phyloP scores from a whole-genome alignment of 768 basidiomycete genomes.

The Xerocomus spinulosus region DNA sequence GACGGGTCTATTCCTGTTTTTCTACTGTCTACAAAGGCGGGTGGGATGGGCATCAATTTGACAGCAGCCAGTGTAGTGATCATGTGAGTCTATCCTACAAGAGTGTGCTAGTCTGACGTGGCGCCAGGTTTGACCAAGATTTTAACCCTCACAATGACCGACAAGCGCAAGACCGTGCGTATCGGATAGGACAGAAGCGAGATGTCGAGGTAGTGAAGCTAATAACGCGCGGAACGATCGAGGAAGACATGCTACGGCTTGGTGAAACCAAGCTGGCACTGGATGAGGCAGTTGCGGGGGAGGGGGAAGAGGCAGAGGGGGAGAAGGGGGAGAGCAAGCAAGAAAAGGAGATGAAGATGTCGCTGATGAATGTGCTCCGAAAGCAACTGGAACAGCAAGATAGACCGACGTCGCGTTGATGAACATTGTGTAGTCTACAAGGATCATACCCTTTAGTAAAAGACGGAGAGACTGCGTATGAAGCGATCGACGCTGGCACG shows the following conservation, averaged over 20 bases:
- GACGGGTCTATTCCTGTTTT: conserved; percentile 85
- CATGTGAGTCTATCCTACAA: conserved; percentile 47
- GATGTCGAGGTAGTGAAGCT: conserved; percentile 95
- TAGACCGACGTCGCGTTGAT: conserved; percentile 1
- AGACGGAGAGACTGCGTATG: conserved; percentile 54
- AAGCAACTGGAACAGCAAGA: conserved; percentile 72
- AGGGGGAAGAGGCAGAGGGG: conserved; percentile 51
- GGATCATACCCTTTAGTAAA: conserved; percentile 30
- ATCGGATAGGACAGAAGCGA: conserved; percentile 92
- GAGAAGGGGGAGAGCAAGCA: conserved; percentile 58
- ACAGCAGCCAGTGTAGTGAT: conserved; percentile 95
- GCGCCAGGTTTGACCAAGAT: conserved; percentile 89
- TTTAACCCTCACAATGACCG: conserved; percentile 98
- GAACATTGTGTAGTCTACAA: conserved; percentile 15
- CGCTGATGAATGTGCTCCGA: conserved; percentile 78
- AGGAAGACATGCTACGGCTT: conserved; percentile 91
- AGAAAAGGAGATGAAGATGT: conserved; percentile 81
- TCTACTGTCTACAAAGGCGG: conserved; percentile 87
- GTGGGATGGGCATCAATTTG: conserved; percentile 94
- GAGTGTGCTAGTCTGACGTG: not conserved
- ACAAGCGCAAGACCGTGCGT: conserved; percentile 96
- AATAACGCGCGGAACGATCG: conserved; percentile 87
- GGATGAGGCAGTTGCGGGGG: conserved; percentile 90
- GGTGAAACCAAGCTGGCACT: conserved; percentile 88
- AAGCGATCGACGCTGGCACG: conserved; percentile 74